phyloP scores from a whole-genome alignment of 345 rosid species.

The Bruguiera gymnorhiza region DNA sequence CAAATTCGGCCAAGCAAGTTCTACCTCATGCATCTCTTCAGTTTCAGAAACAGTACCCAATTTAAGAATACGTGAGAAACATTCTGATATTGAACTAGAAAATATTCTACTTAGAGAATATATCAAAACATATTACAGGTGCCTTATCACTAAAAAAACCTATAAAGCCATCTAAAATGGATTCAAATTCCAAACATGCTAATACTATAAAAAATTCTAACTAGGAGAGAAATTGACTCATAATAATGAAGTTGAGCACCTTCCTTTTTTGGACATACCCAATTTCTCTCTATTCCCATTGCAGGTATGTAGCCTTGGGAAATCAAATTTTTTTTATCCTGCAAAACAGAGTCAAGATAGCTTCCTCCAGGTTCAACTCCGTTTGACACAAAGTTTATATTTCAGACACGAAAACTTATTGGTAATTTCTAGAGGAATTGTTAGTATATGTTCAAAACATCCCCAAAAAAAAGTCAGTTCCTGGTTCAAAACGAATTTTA shows the following conservation, averaged over 20 bases:
- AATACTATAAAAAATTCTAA: not conserved
- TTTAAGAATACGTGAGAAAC: no score
- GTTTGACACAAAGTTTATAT: not conserved
- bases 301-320: conserved; percentile 33
- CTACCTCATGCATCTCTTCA: no score
- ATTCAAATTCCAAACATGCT: not conserved
- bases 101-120: not conserved
- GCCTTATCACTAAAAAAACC: not conserved
- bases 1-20: no score
- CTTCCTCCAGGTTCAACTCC: conserved; percentile 34
- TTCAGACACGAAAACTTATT: no score
- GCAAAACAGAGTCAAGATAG: conserved; percentile 64
- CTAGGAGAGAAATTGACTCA: not conserved
- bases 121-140: no score
- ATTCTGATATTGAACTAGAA: no score
- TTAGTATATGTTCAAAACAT: no score
- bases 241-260: conserved; percentile 33
- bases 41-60: no score
- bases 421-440: no score
- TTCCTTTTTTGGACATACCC: conserved; percentile 56
- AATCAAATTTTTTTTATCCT: conserved; percentile 64
- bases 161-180: not conserved
- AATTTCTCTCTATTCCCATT: conserved; percentile 48
- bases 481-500: no score
- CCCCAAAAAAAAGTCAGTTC: no score